Evolutionary conservation across 352 stramenopile genomes (phyloP), one percentile per base, ranked within the genome.

Genomic region (Ophiocytium majus): DNA sequence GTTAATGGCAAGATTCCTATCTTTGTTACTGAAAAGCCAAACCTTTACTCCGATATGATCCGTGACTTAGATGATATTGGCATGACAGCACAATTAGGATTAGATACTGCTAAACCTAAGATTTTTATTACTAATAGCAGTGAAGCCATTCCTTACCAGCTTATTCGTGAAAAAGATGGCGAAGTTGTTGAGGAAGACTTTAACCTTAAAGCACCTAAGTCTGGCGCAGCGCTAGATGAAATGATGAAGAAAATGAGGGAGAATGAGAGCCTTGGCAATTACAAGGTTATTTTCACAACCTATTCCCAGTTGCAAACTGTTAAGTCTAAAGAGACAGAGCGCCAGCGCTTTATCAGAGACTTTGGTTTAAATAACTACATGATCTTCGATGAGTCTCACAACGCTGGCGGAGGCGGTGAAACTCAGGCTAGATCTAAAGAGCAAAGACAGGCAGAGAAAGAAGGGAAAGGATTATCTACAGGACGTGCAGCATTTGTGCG

Each of bases 11-110:
- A 23, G 19, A 71, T 28, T 23, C 57, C 57, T 71, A 71, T 71
- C 28, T 71, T 71, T 71, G 28, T 71, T 28, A 71, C 57, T 71
- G 57, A 71, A 71, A 71, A 71, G 57, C 57, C 57, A 71, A 71
- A 71, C 57, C 57, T 71, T 23, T 71, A 23, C 28, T 71, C 57
- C 23, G 57, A 71, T 28, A 71, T 71, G 23, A 23, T 23, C 57
- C 23, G 57, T 23, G 57, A 71, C 57, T 71, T 71, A 71, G 28
- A 71, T 23, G 57, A 23, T 71, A 71, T 71, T 71, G 57, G 57
- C 57, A 71, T 23, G 23, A 28, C 57, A 23, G 23, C 57, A 71
- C 57, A n/a, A n/a, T n/a, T n/a, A n/a, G n/a, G n/a, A n/a, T n/a
- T n/a, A n/a, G n/a, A n/a, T n/a, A n/a, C n/a, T n/a, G n/a, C n/a